Evolutionary conservation across 164 flowering plant species (phyloP).

Genomic region (Sedum album): DNA sequence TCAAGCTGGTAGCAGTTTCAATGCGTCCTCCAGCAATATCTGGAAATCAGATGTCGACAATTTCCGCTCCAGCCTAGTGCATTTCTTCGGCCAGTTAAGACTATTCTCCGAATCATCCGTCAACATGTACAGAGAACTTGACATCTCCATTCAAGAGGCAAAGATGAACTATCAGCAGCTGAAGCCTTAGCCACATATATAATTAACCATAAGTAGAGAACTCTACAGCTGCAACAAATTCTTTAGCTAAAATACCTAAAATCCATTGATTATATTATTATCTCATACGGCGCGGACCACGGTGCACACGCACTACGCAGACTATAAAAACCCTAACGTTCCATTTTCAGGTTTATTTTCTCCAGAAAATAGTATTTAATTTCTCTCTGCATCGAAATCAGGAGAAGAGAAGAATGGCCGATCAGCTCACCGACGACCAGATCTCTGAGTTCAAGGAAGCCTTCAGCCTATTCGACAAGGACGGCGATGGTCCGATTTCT

Average conservation of each 20-base stretch:
- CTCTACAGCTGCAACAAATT: background rate
- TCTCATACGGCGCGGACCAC: background rate
- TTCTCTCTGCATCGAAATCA: background rate
- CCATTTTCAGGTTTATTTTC: background rate
- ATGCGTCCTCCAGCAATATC: too few species aligned
- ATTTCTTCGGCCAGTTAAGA: slow-evolving; percentile 46
- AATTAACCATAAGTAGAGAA: too few species aligned
- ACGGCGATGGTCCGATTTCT: too few species aligned
- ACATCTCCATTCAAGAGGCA: slow-evolving; percentile 20
- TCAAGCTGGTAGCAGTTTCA: too few species aligned
- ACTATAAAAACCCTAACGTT: background rate
- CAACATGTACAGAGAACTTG: slow-evolving; percentile 46
- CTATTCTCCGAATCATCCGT: slow-evolving; percentile 47
- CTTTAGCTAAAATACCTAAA: background rate
- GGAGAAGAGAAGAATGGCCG: too few species aligned
- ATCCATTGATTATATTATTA: too few species aligned
- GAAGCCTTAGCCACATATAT: background rate
- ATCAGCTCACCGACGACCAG: too few species aligned
- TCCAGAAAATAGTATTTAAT: background rate
- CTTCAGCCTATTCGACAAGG: too few species aligned
- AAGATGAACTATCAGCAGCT: background rate
- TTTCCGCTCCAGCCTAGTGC: slow-evolving; percentile 40
- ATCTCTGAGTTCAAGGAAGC: too few species aligned
- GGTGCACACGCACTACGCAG: too few species aligned
- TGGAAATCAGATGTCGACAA: slow-evolving; percentile 35